Percentiles rank a stretch among this genome's conserved stretches.
Conservation (phyloP, 495 filamentous ascomycete genomes). For the Daldinia concentrica region DNA sequence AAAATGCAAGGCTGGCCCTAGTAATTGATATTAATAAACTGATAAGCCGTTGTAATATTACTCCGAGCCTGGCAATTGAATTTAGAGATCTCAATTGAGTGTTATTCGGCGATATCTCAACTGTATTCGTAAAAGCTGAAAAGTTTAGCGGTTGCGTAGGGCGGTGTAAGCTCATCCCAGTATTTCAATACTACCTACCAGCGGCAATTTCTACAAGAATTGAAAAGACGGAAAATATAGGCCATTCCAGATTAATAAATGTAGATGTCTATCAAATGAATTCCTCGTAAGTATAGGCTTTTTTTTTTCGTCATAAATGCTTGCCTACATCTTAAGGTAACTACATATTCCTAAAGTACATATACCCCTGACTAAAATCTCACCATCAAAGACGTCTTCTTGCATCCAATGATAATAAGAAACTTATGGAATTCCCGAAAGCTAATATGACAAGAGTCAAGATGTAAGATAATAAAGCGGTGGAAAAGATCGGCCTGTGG, state of each 20-base stretch:
- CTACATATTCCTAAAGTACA: background rate
- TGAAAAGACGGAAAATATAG: background rate
- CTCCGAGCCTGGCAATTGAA: background rate
- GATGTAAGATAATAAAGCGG: background rate
- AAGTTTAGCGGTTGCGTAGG: background rate
- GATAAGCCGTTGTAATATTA: background rate
- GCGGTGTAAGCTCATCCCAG: background rate
- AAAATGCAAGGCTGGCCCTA: background rate
- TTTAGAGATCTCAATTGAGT: background rate
- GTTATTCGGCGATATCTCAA: background rate
- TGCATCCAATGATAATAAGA: background rate
- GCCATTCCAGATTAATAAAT: background rate
- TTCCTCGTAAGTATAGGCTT: background rate
- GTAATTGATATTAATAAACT: background rate
- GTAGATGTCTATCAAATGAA: background rate
- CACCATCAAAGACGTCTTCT: background rate
- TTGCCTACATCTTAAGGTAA: background rate
- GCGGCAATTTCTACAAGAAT: background rate
- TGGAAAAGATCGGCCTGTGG: background rate
- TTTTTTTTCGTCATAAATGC: background rate
- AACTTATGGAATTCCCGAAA: background rate
- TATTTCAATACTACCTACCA: no score
- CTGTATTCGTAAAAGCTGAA: background rate
- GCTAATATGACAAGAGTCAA: background rate
- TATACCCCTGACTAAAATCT: conserved; percentile 2